phyloP scores from a whole-genome alignment of 352 stramenopile genomes.

The Aphanomyces invadans region DNA sequence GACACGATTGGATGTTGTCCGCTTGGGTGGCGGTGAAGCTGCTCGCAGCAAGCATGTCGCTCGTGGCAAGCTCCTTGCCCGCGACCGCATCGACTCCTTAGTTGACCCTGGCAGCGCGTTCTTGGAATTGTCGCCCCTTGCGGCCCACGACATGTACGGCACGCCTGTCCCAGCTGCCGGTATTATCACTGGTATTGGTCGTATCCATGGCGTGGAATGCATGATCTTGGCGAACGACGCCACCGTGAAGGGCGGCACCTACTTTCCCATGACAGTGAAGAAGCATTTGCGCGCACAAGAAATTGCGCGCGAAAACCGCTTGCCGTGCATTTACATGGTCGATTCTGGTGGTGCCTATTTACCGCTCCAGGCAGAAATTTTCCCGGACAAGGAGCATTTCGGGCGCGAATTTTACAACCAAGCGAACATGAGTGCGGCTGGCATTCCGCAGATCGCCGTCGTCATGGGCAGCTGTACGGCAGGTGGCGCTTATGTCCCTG shows the following conservation, averaged over 20 bases:
- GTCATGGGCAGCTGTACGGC: conserved; percentile 97
- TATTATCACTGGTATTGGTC: conserved; percentile 87
- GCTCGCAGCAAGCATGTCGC: conserved; percentile 63
- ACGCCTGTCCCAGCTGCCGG: conserved; percentile 73
- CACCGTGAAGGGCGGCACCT: conserved; percentile 97
- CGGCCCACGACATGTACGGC: conserved; percentile 82
- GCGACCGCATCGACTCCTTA: conserved; percentile 92
- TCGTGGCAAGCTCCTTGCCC: conserved; percentile 71
- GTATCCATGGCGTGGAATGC: conserved; percentile 80
- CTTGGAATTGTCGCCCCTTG: conserved; percentile 91
- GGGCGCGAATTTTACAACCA: conserved; percentile 99
- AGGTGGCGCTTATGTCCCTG: conserved; percentile 93
- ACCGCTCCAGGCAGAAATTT: conserved; percentile 94
- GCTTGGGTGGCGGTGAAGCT: conserved; percentile 55
- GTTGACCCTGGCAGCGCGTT: conserved; percentile 93
- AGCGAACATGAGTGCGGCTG: conserved; percentile 89
- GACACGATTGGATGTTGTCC: conserved; percentile 32
- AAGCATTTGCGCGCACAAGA: conserved; percentile 94
- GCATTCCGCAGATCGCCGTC: conserved; percentile 96
- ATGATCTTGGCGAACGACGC: conserved; percentile 99
- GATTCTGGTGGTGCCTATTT: conserved; percentile 94
- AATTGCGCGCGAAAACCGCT: conserved; percentile 92
- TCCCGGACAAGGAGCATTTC: conserved; percentile 96
- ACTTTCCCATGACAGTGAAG: conserved; percentile 98
- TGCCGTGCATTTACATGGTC: conserved; percentile 97